A percentile compares a stretch with the other conserved stretches of the same genome.
phyloP scores from a whole-genome alignment of 208 protist species.

The Wallacemonas rigidus region DNA sequence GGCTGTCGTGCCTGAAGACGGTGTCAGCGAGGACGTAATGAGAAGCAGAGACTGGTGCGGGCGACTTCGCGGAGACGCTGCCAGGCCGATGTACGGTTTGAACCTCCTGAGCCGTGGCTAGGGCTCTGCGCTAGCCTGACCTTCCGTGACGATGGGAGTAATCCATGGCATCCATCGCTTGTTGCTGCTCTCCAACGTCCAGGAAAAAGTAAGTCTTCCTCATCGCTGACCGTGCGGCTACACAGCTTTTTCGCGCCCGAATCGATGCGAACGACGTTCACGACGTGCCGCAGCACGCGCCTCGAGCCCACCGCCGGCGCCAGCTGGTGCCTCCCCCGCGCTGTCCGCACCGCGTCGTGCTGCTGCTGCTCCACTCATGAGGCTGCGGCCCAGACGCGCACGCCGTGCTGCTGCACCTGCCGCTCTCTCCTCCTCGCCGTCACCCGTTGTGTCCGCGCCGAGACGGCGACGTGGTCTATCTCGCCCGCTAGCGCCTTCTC shows the following conservation, averaged over 20 bases:
- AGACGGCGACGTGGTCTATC: background rate
- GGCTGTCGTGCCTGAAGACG: too few species aligned
- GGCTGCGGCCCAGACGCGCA: background rate
- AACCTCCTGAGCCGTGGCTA: too few species aligned
- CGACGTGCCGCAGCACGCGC: conserved; percentile 20
- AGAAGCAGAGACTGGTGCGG: too few species aligned
- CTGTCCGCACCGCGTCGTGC: background rate
- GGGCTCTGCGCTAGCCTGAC: too few species aligned
- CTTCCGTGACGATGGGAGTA: too few species aligned
- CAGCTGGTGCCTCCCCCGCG: too few species aligned
- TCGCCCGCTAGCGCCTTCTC: background rate
- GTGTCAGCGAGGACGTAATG: too few species aligned
- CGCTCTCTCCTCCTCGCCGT: background rate
- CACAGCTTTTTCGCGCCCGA: conserved; percentile 30
- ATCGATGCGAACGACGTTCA: conserved; percentile 37
- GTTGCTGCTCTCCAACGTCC: conserved; percentile 2
- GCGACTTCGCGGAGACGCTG: too few species aligned
- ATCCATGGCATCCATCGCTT: background rate
- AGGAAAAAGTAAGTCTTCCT: too few species aligned
- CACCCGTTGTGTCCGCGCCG: background rate
- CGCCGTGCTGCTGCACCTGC: background rate
- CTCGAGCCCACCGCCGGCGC: conserved; percentile 9
- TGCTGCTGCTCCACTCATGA: background rate
- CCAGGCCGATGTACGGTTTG: too few species aligned
- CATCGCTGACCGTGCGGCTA: background rate